A percentile compares a stretch with the other conserved stretches of the same genome.
phyloP scores from a whole-genome alignment of 2,329 filamentous ascomycete species.

The Talaromyces verruculosus region DNA sequence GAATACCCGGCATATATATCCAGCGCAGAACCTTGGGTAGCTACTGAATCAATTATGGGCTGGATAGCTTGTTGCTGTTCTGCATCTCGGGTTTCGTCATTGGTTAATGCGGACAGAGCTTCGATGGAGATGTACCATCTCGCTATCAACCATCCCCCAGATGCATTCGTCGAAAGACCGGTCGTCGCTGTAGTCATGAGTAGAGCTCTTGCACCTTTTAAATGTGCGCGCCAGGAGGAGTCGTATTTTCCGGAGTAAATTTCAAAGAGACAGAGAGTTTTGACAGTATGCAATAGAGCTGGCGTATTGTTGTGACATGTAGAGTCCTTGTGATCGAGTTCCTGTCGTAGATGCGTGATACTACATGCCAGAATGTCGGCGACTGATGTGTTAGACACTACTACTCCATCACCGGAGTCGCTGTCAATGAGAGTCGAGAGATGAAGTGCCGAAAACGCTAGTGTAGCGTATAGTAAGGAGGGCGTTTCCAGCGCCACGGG shows the following conservation, averaged over 20 bases:
- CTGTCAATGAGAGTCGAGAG: slow-evolving; percentile 12
- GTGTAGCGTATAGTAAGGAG: slow-evolving; percentile 28
- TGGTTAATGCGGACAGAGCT: slow-evolving; percentile 26
- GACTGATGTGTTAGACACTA: not conserved
- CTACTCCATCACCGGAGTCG: not conserved
- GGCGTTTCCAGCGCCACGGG: slow-evolving; percentile 27
- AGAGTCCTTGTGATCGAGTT: not conserved
- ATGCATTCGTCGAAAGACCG: slow-evolving; percentile 1
- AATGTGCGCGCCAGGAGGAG: slow-evolving; percentile 28
- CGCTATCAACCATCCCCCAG: slow-evolving; percentile 17
- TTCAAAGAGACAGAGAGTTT: slow-evolving; percentile 29
- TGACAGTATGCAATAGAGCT: slow-evolving; percentile 27
- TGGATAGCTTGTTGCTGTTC: not conserved
- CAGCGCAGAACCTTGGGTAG: not conserved
- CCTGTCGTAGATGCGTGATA: not conserved
- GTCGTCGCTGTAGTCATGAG: not conserved
- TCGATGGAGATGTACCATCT: slow-evolving; percentile 30
- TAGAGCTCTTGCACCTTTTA: slow-evolving; percentile 29
- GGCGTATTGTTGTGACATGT: not conserved
- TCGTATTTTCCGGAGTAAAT: slow-evolving; percentile 29
- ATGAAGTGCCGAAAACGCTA: slow-evolving; percentile 30
- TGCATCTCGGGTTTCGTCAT: slow-evolving; percentile 10
- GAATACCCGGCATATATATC: slow-evolving; percentile 1
- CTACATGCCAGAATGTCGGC: slow-evolving; percentile 1
- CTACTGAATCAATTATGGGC: not conserved